Evolutionary conservation across 345 rosid genomes (phyloP).

Genomic region (Microthlaspi erraticum): DNA sequence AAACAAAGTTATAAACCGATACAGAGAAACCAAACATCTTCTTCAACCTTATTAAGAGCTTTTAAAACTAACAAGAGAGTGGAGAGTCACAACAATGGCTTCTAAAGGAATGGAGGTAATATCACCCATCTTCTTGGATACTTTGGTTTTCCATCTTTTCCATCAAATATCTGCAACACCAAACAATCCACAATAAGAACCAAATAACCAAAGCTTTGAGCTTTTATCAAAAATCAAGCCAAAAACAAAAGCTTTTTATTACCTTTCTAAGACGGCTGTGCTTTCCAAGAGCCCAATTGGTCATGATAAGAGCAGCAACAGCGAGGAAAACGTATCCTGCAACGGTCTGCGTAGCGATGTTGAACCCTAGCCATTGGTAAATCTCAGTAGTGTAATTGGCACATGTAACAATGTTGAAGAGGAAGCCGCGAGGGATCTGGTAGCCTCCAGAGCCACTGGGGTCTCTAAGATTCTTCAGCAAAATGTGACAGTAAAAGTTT

Average conservation of each 20-base stretch:
- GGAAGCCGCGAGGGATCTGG: conserved; percentile 91
- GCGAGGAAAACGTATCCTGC: conserved; percentile 85
- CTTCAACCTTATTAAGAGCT: conserved; percentile 15
- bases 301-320: conserved; percentile 87
- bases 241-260: conserved; percentile 5
- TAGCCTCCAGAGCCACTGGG: conserved; percentile 79
- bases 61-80: conserved; percentile 5
- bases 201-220: not conserved
- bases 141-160: conserved; percentile 87
- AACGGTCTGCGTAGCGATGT: conserved; percentile 89
- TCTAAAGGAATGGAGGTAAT: conserved; percentile 89
- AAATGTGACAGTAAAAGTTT: conserved; percentile 88
- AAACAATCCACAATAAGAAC: conserved; percentile 9
- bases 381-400: conserved; percentile 98
- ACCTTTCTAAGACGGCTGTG: conserved; percentile 94
- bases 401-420: conserved; percentile 93
- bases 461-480: conserved; percentile 79
- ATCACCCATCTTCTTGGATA: conserved; percentile 96
- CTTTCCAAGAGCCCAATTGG: conserved; percentile 98
- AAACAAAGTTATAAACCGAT: conserved; percentile 15
- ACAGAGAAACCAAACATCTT: conserved; percentile 28
- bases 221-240: not conserved
- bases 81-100: conserved; percentile 37
- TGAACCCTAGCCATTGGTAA: conserved; percentile 98
- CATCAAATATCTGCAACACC: conserved; percentile 78